A percentile compares a stretch with the other conserved stretches of the same genome.
Conservation (phyloP, 805 yeast genomes). For the Wickerhamomyces alni region DNA sequence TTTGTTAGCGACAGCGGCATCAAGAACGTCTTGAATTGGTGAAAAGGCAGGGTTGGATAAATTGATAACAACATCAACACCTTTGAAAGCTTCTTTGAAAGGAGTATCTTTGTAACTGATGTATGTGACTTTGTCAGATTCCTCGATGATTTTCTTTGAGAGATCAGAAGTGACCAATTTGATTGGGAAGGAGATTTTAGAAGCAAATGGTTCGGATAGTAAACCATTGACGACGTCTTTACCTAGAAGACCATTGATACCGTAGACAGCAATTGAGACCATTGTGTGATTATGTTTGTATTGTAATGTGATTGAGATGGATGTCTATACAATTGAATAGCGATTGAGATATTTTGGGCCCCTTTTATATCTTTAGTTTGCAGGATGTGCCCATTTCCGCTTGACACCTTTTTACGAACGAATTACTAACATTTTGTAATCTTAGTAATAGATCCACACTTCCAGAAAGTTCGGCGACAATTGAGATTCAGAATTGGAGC, state of each 20-base stretch:
- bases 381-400: too few relatives aligned
- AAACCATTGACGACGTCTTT: constrained; percentile 41
- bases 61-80: constrained; percentile 46
- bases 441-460: too few relatives aligned
- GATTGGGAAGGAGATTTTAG: constrained; percentile 41
- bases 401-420: too few relatives aligned
- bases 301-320: too few relatives aligned
- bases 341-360: too few relatives aligned
- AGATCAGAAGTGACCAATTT: constrained; percentile 35
- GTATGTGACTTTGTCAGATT: constrained; percentile 17
- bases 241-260: constrained; percentile 48
- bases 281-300: constrained; percentile 2
- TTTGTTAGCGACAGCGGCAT: constrained; percentile 35
- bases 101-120: constrained; percentile 11
- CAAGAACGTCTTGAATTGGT: constrained; percentile 30
- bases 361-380: too few relatives aligned
- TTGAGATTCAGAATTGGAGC: too few relatives aligned
- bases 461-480: too few relatives aligned
- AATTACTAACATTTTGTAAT: too few relatives aligned
- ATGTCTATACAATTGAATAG: too few relatives aligned
- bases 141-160: constrained; percentile 13
- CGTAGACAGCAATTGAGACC: constrained; percentile 43
- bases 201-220: constrained; percentile 33
- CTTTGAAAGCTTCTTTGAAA: constrained; percentile 34
- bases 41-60: constrained; percentile 27